phyloP scores from a whole-genome alignment of 495 filamentous ascomycete species.

The Aspergillus leporis region DNA sequence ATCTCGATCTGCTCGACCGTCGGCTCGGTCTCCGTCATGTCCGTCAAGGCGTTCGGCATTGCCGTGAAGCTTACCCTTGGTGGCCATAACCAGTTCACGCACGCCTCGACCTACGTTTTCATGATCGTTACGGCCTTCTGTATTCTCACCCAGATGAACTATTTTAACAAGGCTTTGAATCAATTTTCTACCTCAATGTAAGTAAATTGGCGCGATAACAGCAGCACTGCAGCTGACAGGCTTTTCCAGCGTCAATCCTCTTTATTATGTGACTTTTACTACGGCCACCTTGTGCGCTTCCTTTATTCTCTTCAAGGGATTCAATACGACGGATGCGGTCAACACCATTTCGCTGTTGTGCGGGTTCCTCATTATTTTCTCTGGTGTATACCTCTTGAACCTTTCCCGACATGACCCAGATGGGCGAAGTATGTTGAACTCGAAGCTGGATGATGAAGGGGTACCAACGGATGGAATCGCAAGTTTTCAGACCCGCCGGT shows the following conservation, averaged over 20 bases:
- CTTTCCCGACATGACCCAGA: conserved; percentile 88
- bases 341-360: conserved; percentile 92
- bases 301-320: conserved; percentile 95
- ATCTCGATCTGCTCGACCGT: conserved; percentile 97
- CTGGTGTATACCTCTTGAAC: conserved; percentile 95
- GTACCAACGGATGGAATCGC: conserved; percentile 89
- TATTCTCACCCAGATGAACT: conserved; percentile 99
- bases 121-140: conserved; percentile 88
- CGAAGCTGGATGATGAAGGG: conserved; percentile 65
- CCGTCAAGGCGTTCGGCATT: conserved; percentile 96
- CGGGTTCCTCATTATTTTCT: conserved; percentile 95
- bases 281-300: conserved; percentile 92
- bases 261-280: conserved; percentile 99
- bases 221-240: conserved; percentile 26
- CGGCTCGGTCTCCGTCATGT: conserved; percentile 96
- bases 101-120: conserved; percentile 95
- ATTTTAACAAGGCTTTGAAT: conserved; percentile 97
- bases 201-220: conserved; percentile 30
- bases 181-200: conserved; percentile 97
- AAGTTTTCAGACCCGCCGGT: conserved; percentile 82
- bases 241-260: conserved; percentile 81
- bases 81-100: conserved; percentile 90
- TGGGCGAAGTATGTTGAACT: conserved; percentile 65
- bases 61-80: conserved; percentile 89
- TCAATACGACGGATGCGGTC: conserved; percentile 92